These are phyloP conservation scores for Rhizophagus sp. DNA, from an alignment of 192 early-diverging fungal genomes.

Conservation along the genomic window DNA sequence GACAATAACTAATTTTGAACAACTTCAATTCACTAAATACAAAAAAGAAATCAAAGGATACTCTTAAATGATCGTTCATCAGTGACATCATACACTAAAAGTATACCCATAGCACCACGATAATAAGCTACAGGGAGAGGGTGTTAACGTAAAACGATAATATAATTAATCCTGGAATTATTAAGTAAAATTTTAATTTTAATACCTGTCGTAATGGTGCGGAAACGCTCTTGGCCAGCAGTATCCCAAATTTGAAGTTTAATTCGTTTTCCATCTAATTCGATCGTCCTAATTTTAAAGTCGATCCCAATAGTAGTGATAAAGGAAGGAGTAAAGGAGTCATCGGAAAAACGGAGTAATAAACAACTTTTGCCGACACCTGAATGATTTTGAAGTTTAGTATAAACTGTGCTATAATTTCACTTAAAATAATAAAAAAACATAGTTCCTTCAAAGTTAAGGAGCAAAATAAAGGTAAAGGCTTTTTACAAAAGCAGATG, in stretches of 20 bases:
- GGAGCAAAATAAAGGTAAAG: not conserved
- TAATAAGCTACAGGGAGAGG: conserved; percentile 81
- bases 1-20: conserved; percentile 13
- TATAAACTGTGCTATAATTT: not conserved
- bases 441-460: not conserved
- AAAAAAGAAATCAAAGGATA: conserved; percentile 38
- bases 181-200: not conserved
- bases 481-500: not conserved
- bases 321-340: conserved; percentile 99
- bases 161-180: too few relatives aligned
- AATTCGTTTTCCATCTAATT: conserved; percentile 98
- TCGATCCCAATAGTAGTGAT: conserved; percentile 99
- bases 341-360: conserved; percentile 96
- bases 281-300: conserved; percentile 99
- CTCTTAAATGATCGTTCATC: conserved; percentile 98
- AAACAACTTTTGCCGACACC: conserved; percentile 97
- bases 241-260: conserved; percentile 99
- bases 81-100: conserved; percentile 97
- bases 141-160: not conserved
- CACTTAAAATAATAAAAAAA: not conserved
- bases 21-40: not conserved
- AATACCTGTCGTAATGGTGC: conserved; percentile 95
- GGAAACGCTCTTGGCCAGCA: conserved; percentile 98
- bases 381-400: conserved; percentile 28
- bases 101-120: conserved; percentile 98